A percentile compares a stretch with the other conserved stretches of the same genome.
Conservation (phyloP, 768 basidiomycete genomes). For the Royoungia palumana region DNA sequence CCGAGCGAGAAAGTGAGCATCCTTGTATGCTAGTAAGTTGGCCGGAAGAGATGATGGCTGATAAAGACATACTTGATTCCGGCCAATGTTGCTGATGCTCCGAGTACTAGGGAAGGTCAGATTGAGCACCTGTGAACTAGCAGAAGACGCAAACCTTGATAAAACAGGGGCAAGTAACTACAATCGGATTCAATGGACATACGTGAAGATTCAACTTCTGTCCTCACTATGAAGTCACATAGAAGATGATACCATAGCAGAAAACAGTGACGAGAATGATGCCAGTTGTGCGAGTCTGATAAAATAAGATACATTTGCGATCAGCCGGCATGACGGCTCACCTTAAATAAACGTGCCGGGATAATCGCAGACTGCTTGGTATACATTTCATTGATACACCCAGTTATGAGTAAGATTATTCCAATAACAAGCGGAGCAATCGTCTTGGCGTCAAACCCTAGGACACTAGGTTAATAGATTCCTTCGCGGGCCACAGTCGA, state of each 20-base stretch:
- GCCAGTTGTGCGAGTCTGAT: slow-evolving; percentile 68
- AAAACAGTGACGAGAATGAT: slow-evolving; percentile 56
- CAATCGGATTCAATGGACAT: background rate
- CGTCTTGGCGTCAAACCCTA: slow-evolving; percentile 59
- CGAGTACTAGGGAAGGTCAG: slow-evolving; percentile 45
- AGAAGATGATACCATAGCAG: slow-evolving; percentile 63
- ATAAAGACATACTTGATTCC: slow-evolving; percentile 54
- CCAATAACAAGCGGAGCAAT: slow-evolving; percentile 63
- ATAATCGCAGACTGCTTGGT: slow-evolving; percentile 69
- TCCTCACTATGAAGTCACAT: slow-evolving; percentile 37
- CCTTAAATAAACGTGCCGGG: slow-evolving; percentile 73
- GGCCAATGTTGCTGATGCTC: slow-evolving; percentile 66
- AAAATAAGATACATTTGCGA: background rate
- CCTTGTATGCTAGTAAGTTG: slow-evolving; percentile 32
- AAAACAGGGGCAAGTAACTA: slow-evolving; percentile 71
- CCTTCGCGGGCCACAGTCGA: background rate
- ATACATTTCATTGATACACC: slow-evolving; percentile 53
- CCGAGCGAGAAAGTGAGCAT: slow-evolving; percentile 77
- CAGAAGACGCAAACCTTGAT: slow-evolving; percentile 42
- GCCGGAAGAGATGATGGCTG: background rate
- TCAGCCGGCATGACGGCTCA: slow-evolving; percentile 19
- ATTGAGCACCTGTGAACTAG: background rate
- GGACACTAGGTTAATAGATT: background rate
- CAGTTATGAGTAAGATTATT: slow-evolving; percentile 45
- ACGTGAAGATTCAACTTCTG: background rate